phyloP scores from a whole-genome alignment of 2,329 filamentous ascomycete species.

The Dothideomycetes sp. region DNA sequence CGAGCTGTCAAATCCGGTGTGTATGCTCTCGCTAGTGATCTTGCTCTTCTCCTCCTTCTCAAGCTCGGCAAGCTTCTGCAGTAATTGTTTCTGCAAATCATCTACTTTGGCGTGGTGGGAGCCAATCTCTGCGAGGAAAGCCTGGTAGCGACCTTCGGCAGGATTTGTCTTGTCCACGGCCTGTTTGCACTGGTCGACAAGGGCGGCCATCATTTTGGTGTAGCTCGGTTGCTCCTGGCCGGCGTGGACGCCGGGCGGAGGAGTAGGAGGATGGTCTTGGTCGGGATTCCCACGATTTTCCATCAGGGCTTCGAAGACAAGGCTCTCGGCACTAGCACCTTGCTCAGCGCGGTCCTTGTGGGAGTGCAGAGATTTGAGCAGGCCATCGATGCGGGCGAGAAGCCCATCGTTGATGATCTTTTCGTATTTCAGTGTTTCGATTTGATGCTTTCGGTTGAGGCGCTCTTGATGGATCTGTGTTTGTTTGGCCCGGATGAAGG shows the following conservation, averaged over 20 bases:
- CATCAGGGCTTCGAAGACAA: constrained; percentile 83
- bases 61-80: constrained; percentile 63
- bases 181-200: constrained; percentile 88
- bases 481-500: constrained; percentile 97
- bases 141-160: constrained; percentile 53
- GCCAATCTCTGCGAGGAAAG: constrained; percentile 68
- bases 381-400: constrained; percentile 66
- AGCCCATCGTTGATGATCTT: constrained; percentile 86
- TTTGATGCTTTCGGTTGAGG: constrained; percentile 73
- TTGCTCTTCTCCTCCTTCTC: constrained; percentile 78
- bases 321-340: constrained; percentile 57
- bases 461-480: constrained; percentile 92
- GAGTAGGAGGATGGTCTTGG: constrained; percentile 63
- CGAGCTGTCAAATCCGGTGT: constrained; percentile 84
- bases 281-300: constrained; percentile 62
- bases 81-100: constrained; percentile 64
- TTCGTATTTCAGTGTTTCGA: constrained; percentile 86
- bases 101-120: constrained; percentile 68
- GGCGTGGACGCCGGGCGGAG: constrained; percentile 69
- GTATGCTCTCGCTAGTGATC: constrained; percentile 85
- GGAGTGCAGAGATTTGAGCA: constrained; percentile 63
- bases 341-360: constrained; percentile 54
- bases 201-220: constrained; percentile 95
- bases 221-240: constrained; percentile 71
- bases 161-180: constrained; percentile 64